Conservation (phyloP, 768 basidiomycete genomes). For the Boletellus emodensis region DNA sequence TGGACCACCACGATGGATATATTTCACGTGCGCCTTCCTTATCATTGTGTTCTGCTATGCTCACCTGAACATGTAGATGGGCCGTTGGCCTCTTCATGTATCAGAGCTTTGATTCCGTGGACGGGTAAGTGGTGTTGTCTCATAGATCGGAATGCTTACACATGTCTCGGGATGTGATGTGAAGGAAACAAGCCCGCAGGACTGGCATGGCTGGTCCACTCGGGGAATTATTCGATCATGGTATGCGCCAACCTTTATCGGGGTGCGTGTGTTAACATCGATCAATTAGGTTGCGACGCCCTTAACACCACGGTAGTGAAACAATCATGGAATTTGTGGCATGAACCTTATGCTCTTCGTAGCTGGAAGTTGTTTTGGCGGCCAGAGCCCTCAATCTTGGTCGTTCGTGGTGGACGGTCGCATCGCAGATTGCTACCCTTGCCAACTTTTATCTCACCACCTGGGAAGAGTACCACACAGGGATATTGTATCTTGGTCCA, state of each 20-base stretch:
- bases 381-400: conserved; percentile 86
- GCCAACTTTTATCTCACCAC: conserved; percentile 73
- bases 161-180: background rate
- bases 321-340: background rate
- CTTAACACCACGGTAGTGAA: conserved; percentile 83
- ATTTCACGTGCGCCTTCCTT: conserved; percentile 67
- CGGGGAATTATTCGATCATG: conserved; percentile 98
- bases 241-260: conserved; percentile 35
- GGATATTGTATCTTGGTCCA: conserved; percentile 84
- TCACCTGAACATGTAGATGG: conserved; percentile 52
- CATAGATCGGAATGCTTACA: background rate
- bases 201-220: conserved; percentile 98
- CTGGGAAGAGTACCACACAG: conserved; percentile 88
- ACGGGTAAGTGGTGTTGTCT: conserved; percentile 53
- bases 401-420: conserved; percentile 96
- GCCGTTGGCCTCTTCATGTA: conserved; percentile 86
- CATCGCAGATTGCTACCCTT: conserved; percentile 67
- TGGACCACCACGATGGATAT: conserved; percentile 81
- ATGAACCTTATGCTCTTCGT: conserved; percentile 2
- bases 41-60: background rate
- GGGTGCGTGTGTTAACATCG: background rate
- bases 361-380: conserved; percentile 86
- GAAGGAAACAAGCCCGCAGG: conserved; percentile 89
- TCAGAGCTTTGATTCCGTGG: conserved; percentile 85
- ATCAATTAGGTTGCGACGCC: conserved; percentile 72